A percentile compares a stretch with the other conserved stretches of the same genome.
Conservation (phyloP, 2,329 filamentous ascomycete genomes). For the Epichloe festucae region DNA sequence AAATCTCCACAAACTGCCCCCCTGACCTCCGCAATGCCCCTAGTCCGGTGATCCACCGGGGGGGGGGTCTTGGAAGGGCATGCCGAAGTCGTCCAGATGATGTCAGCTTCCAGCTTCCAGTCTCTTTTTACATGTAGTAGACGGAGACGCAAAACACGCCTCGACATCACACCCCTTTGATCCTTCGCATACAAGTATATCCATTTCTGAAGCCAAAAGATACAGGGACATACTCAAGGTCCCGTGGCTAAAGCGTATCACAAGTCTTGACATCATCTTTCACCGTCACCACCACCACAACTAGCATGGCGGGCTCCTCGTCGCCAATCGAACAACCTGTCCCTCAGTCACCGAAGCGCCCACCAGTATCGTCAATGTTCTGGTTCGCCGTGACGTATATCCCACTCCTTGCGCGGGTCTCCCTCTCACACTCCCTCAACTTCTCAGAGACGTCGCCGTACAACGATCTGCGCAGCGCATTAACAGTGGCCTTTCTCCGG, state of each 20-base stretch:
- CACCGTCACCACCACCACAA: not conserved
- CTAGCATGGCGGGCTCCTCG: constrained; percentile 1
- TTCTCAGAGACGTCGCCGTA: constrained; percentile 60
- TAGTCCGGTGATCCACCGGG: not conserved
- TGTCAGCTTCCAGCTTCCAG: too few species aligned
- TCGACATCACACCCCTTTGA: too few species aligned
- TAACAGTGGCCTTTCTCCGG: constrained; percentile 62
- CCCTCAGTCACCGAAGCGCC: not conserved
- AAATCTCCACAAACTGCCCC: not conserved
- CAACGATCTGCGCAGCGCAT: constrained; percentile 63
- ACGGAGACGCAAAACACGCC: too few species aligned
- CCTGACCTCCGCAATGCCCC: not conserved
- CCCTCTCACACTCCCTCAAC: constrained; percentile 48
- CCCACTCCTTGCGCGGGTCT: constrained; percentile 35
- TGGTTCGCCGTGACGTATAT: constrained; percentile 46
- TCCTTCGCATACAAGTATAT: too few species aligned
- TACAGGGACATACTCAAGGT: too few species aligned
- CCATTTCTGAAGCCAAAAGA: too few species aligned
- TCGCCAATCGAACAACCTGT: not conserved
- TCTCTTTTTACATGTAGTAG: too few species aligned
- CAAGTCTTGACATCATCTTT: not conserved
- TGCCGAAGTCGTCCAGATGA: too few species aligned
- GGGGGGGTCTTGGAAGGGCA: too few species aligned
- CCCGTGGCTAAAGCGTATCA: too few species aligned
- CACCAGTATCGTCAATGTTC: not conserved